Evolutionary conservation across 306 rosid genomes (phyloP).

Genomic region (Urtica urens): DNA sequence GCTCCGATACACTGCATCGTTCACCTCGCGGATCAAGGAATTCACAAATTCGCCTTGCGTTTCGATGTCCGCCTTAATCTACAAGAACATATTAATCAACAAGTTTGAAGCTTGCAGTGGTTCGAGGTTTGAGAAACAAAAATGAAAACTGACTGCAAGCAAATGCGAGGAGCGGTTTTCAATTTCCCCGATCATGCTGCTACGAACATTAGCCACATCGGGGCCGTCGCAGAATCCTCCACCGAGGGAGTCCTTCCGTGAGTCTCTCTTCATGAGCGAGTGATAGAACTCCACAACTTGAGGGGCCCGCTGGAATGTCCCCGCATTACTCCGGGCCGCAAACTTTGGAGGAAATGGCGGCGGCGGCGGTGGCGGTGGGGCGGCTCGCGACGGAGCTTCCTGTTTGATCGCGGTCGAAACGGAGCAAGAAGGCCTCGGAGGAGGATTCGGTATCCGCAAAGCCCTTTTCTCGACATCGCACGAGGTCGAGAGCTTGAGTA

Average conservation of each 20-base stretch:
- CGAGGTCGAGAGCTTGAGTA: slow-evolving; percentile 36
- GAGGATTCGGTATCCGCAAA: slow-evolving; percentile 80
- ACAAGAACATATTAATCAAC: slow-evolving; percentile 13
- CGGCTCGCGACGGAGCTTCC: slow-evolving; percentile 30
- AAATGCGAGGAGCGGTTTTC: slow-evolving; percentile 95
- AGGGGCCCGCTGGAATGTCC: slow-evolving; percentile 72
- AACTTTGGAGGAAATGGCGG: slow-evolving; percentile 79
- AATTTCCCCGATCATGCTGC: slow-evolving; percentile 97
- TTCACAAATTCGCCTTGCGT: slow-evolving; percentile 98
- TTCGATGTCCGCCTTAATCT: slow-evolving; percentile 95
- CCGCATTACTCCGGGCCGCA: slow-evolving; percentile 31
- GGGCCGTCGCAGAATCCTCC: slow-evolving; percentile 63
- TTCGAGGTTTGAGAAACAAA: neutral
- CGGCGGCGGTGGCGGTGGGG: slow-evolving; percentile 73
- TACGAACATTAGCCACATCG: slow-evolving; percentile 82
- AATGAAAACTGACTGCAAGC: slow-evolving; percentile 69
- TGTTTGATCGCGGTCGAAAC: slow-evolving; percentile 41
- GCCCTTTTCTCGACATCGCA: slow-evolving; percentile 82
- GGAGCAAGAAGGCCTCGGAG: slow-evolving; percentile 81
- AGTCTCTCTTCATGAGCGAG: slow-evolving; percentile 95
- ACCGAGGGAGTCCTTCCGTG: slow-evolving; percentile 72
- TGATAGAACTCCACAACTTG: slow-evolving; percentile 96
- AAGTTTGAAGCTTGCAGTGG: neutral
- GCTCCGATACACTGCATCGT: slow-evolving; percentile 66
- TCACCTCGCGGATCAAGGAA: slow-evolving; percentile 84